Evolutionary conservation across 495 filamentous ascomycete species (phyloP).

Genomic region (Pyrenula aspistea): DNA sequence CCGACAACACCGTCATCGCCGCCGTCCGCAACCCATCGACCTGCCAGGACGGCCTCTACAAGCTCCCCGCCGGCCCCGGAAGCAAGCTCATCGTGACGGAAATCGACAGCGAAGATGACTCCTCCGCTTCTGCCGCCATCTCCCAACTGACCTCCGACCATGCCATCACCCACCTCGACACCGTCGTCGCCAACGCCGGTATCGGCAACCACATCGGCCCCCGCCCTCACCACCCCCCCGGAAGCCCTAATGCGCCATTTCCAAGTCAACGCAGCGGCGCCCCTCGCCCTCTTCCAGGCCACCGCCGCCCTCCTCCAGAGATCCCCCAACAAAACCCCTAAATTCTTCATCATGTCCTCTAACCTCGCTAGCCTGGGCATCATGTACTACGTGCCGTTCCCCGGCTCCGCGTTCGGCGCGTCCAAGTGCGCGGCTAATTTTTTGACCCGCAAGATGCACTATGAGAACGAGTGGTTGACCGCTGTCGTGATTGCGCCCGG

Average conservation of each 20-base stretch:
- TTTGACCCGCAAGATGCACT: constrained; percentile 21
- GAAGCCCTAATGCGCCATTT: constrained; percentile 23
- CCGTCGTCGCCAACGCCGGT: constrained; percentile 40
- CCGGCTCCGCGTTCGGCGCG: constrained; percentile 24
- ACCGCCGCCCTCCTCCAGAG: constrained; percentile 21
- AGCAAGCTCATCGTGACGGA: constrained; percentile 26
- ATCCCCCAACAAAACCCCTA: constrained; percentile 16
- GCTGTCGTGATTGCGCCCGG: constrained; percentile 20
- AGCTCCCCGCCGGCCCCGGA: constrained; percentile 16
- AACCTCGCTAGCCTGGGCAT: constrained; percentile 3
- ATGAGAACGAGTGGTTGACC: constrained; percentile 23
- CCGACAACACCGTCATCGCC: constrained; percentile 35
- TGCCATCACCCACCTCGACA: constrained; percentile 27
- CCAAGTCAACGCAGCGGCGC: constrained; percentile 24
- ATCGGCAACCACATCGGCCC: too few species aligned
- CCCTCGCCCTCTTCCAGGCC: constrained; percentile 27
- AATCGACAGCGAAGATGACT: constrained; percentile 22
- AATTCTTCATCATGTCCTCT: constrained; percentile 22
- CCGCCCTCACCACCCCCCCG: too few species aligned
- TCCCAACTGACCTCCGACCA: constrained; percentile 12
- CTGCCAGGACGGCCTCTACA: constrained; percentile 12
- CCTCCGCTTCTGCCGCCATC: constrained; percentile 14
- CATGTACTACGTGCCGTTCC: constrained; percentile 10
- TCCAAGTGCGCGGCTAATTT: constrained; percentile 27
- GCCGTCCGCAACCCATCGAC: constrained; percentile 24